Evolutionary conservation across 768 basidiomycete species (phyloP), one percentile per base, ranked within the genome.

Genomic region (Lenzites betulinus): DNA sequence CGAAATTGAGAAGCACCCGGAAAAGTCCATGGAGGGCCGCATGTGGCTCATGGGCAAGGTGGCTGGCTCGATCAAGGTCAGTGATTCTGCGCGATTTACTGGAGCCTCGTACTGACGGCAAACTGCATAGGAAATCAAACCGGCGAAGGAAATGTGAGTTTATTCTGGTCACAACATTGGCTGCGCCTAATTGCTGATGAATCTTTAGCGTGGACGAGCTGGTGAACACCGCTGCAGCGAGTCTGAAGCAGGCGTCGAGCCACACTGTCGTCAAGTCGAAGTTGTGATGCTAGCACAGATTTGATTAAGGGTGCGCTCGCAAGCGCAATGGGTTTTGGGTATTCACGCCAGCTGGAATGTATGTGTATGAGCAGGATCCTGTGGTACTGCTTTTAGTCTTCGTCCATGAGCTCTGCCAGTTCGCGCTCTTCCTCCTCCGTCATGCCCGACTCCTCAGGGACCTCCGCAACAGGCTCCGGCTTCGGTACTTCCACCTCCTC

Each of bases 401-500:
- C 70, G 39, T 71, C 79, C 82, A 90, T 82, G 38, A 97, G 73
- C 69, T 94, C 93, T 38, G 87, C 94, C 22, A 98, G 77, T 72
- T 97, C 94, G 22, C 84, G 80, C 67, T 95, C 93, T 73, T 97
- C 95, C 53, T 96, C 95, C 67, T 89, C 92, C 11, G 94, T 90
- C 73, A 95, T 69, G 43, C 62, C 62, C 43, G 81, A 69, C 65
- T 53, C 18, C 16, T 42, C 28, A 0, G 33, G 7, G 42, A 67
- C 66, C 36, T 56, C 22, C 5, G 28, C 26, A 0, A 23, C 42
- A 11, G 11, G 25, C 50, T 57, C 71, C 65, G 11, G 75, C 26
- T 33, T 33, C 11, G 30, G 11, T 33, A 33, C 30, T 33, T 58
- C 35, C 57, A 35, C 53, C 33, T 38, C 38, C 13, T 26, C 43